Base-by-base conservation (phyloP, 2,329 filamentous ascomycete genomes). In the Ophiosphaerella herpotricha region DNA sequence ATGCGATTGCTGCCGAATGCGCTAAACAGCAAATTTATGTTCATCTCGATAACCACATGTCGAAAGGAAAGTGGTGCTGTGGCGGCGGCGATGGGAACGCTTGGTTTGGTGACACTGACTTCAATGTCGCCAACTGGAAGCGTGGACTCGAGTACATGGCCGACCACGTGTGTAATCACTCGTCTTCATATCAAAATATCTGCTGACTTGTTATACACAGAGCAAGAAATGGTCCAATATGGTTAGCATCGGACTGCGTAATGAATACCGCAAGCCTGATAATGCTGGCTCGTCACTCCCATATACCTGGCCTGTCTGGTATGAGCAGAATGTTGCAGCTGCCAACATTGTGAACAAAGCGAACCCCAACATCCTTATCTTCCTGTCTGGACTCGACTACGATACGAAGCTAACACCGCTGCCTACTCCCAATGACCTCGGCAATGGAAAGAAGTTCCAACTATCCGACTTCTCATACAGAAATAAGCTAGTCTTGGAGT, bases 111-210 rank as follows among this genome's bases (percentile, higher is more conserved):
- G 72, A 78, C 38, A 81, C 76, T 2, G 76, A 85, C 60, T 88
- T 86, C 58, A 71, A 81, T 48, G 73, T 78, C 0, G 66, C 72
- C 1, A 86, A 85, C 45, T 88, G 85, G 85, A 74, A 78, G 11
- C 75, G 85, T 7, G 85, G 85, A 0, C 71, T 84, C 13, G 62
- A 72, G 2, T 88, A 81, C 62, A 88, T 88, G 84, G 85, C 83
- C 0, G 64, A 77, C 0, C 82, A 86, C 56, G 81, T 68, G 53
- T 43, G 48, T 54, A 21, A 8, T 16, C 29, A 32, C 13, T 8
- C 37, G 7, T 31, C 32, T 12, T 14, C 11, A 42, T 31, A 16
- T 7, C 16, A 3, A 21, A 13, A 26, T 3, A 41, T 13, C 4
- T 21, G 26, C 26, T 29, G 11, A 24, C 39, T n/a, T 44, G 18